Conservation (phyloP, 345 rosid genomes). For the Limnanthes douglasii region DNA sequence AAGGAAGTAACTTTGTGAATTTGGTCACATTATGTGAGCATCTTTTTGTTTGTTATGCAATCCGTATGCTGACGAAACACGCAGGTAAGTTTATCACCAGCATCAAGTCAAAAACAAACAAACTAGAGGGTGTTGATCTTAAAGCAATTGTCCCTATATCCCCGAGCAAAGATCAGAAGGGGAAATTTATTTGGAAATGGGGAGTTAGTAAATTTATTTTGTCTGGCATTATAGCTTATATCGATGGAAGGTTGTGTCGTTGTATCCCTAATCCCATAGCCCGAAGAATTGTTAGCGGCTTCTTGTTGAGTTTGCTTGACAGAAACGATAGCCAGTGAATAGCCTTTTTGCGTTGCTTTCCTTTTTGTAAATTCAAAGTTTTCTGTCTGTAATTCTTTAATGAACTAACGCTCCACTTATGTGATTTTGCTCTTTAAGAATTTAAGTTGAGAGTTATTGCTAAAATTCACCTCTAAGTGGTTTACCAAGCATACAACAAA, state of each 20-base stretch:
- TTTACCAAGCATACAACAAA: no score
- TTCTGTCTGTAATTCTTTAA: no score
- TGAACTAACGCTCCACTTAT: no score
- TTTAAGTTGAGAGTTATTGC: no score
- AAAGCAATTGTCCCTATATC: conserved; percentile 21
- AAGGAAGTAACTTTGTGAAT: background rate
- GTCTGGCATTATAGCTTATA: conserved; percentile 69
- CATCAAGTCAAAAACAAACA: conserved; percentile 20
- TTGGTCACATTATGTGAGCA: conserved; percentile 64
- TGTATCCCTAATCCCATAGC: conserved; percentile 80
- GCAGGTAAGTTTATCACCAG: conserved; percentile 26
- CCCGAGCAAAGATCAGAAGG: conserved; percentile 14
- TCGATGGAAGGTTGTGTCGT: conserved; percentile 83
- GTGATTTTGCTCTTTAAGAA: no score
- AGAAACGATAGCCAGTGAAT: no score
- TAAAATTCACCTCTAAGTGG: no score
- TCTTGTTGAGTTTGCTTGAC: conserved; percentile 63
- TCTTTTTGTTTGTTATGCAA: conserved; percentile 80
- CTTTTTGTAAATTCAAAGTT: no score
- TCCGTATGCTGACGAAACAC: conserved; percentile 49
- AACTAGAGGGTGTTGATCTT: conserved; percentile 10
- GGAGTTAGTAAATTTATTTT: conserved; percentile 51
- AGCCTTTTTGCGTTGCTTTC: no score
- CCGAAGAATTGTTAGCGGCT: conserved; percentile 83
- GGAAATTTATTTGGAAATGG: conserved; percentile 55